phyloP scores from a whole-genome alignment of 1,284 basidiomycete species.

The Heterobasidion annosum region DNA sequence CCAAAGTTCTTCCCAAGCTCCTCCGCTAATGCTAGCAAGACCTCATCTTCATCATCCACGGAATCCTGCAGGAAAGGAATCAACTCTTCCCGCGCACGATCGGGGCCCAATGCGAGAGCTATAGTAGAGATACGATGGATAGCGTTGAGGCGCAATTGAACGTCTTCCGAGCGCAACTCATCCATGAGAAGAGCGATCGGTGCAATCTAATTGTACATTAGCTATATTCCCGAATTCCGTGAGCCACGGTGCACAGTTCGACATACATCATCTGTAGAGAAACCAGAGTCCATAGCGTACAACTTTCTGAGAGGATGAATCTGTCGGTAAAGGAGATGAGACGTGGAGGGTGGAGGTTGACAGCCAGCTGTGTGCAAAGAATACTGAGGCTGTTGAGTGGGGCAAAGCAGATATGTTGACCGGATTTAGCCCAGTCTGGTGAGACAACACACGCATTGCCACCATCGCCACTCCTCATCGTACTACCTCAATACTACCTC shows the following conservation, averaged over 20 bases:
- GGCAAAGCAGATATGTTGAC: too few relatives aligned
- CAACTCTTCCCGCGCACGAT: conserved; percentile 93
- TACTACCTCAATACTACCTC: too few relatives aligned
- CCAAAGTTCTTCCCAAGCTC: conserved; percentile 90
- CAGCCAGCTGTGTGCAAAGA: too few relatives aligned
- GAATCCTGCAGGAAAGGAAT: conserved; percentile 97
- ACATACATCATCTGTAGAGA: not conserved
- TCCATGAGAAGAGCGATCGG: conserved; percentile 90
- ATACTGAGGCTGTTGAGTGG: too few relatives aligned
- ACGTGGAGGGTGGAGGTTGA: too few relatives aligned
- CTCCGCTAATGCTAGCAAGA: conserved; percentile 92
- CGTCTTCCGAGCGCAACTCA: conserved; percentile 94
- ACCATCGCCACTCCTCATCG: conserved; percentile 14
- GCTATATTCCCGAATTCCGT: too few relatives aligned
- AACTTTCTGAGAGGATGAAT: not conserved
- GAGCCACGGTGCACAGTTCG: not conserved
- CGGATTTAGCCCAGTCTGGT: not conserved
- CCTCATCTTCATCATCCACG: conserved; percentile 98
- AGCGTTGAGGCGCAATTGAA: conserved; percentile 89
- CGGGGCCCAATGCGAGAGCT: conserved; percentile 92
- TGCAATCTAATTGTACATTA: conserved; percentile 45
- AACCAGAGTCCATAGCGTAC: not conserved
- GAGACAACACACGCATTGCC: not conserved
- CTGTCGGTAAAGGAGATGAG: too few relatives aligned
- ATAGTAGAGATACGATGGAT: conserved; percentile 99